phyloP scores from a whole-genome alignment of 2,329 filamentous ascomycete species.

The Fusarium multiceps region DNA sequence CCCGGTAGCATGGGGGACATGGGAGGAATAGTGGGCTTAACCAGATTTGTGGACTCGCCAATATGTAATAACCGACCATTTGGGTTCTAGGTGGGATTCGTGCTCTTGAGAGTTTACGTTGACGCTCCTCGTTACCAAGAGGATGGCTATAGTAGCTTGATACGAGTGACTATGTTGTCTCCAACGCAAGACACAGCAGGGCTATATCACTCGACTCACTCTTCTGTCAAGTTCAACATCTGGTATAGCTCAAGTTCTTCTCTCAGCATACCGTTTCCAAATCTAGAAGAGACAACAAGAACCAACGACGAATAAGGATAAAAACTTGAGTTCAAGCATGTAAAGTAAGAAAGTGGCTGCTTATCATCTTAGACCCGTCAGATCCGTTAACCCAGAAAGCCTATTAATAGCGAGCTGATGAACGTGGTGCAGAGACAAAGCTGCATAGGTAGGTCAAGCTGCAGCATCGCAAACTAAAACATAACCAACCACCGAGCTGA shows the following conservation, averaged over 20 bases:
- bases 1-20: background rate
- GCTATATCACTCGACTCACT: background rate
- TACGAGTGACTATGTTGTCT: background rate
- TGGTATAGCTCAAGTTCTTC: background rate
- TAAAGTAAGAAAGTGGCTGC: background rate
- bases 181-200: background rate
- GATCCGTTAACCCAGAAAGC: background rate
- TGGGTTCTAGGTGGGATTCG: background rate
- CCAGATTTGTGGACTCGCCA: background rate
- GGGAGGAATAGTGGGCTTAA: background rate
- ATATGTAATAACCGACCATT: background rate
- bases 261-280: background rate
- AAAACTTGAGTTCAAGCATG: background rate
- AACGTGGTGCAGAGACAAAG: background rate
- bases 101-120: background rate
- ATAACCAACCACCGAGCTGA: slow-evolving; percentile 3
- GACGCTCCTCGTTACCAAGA: background rate
- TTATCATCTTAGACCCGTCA: background rate
- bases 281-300: too few species aligned
- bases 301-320: background rate
- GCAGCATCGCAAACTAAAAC: background rate
- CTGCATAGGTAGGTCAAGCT: background rate
- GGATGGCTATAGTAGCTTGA: background rate
- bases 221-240: background rate
- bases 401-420: background rate